A percentile compares a stretch with the other conserved stretches of the same genome.
Evolutionary conservation across 139 green algal genomes (phyloP).

Genomic region (Volvox africanus): DNA sequence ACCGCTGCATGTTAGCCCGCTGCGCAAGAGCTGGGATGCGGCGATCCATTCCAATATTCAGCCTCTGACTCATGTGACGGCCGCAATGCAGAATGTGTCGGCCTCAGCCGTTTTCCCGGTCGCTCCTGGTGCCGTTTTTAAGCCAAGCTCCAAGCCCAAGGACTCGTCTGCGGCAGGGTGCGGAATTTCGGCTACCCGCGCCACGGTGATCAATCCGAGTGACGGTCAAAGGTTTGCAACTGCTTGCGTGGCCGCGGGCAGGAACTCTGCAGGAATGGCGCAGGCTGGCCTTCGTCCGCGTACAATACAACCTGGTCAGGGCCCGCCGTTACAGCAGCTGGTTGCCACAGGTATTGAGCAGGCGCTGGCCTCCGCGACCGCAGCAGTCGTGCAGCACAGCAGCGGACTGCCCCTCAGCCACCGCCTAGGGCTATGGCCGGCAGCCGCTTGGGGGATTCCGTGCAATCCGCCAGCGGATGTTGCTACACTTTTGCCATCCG

Average conservation of each 20-base stretch:
- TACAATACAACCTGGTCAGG: neutral
- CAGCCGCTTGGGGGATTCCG: conserved; percentile 19
- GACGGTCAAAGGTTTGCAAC: neutral
- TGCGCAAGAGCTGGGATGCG: conserved; percentile 10
- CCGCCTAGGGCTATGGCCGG: conserved; percentile 1
- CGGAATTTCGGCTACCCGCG: too few species aligned
- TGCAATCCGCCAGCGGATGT: neutral
- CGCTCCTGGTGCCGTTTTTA: neutral
- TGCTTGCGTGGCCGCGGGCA: neutral
- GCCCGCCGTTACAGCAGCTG: neutral
- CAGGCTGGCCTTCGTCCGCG: neutral
- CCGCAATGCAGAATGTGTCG: neutral
- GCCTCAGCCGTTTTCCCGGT: neutral
- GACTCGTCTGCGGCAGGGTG: too few species aligned
- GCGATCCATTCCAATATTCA: neutral
- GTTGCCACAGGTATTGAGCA: neutral
- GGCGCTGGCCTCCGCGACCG: neutral
- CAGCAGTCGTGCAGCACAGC: neutral
- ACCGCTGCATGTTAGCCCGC: neutral
- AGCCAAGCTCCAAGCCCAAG: neutral
- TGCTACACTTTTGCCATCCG: neutral
- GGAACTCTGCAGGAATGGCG: neutral
- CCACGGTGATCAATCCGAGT: too few species aligned
- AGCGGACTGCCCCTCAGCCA: conserved; percentile 31
- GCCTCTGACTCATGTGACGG: neutral